Conservation (phyloP, 169 alveolate genomes). For the Toxoplasma gondii region DNA sequence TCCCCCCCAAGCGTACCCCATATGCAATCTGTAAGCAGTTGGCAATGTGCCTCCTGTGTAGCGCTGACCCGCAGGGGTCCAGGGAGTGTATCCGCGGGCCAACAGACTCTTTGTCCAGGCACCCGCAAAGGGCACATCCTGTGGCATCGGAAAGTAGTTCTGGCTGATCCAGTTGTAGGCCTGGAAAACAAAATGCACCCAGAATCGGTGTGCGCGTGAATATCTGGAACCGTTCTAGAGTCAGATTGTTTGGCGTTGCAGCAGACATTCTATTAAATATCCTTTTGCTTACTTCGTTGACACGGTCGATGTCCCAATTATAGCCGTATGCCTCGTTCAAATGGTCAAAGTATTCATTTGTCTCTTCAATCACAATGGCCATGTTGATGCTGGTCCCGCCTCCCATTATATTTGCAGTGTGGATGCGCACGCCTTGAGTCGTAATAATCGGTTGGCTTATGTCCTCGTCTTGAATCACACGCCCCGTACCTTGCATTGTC, state of each 20-base stretch:
- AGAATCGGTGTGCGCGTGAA: neutral
- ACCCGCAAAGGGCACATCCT: neutral
- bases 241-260: neutral
- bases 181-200: neutral
- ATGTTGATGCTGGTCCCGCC: constrained; percentile 77
- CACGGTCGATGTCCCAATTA: constrained; percentile 46
- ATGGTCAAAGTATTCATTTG: constrained; percentile 62
- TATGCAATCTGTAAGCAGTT: neutral
- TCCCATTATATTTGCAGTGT: constrained; percentile 71
- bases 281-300: constrained; percentile 61
- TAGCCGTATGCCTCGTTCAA: constrained; percentile 65
- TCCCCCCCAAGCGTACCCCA: constrained; percentile 35
- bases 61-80: neutral
- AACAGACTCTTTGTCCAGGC: constrained; percentile 29
- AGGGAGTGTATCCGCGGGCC: neutral
- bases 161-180: constrained; percentile 6
- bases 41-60: constrained; percentile 35
- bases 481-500: constrained; percentile 68
- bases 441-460: constrained; percentile 74
- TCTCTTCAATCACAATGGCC: constrained; percentile 73
- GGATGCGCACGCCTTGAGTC: constrained; percentile 75
- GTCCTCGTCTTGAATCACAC: constrained; percentile 68
- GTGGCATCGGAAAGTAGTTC: constrained; percentile 35
- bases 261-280: neutral
- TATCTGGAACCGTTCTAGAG: neutral